Base-by-base conservation (phyloP, 164 flowering plant genomes). In the Stephania japonica region DNA sequence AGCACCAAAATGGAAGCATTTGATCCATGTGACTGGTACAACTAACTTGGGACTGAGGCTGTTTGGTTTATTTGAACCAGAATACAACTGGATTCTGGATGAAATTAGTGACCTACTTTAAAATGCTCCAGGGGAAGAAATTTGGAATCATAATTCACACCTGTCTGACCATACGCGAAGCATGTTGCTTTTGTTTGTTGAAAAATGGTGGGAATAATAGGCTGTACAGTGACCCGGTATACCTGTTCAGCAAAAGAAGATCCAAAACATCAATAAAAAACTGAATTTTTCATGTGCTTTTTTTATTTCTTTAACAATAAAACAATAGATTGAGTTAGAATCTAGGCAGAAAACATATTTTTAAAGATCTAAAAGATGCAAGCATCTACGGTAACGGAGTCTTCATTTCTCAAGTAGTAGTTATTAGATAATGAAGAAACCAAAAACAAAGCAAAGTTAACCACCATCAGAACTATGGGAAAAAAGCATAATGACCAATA, bases 111-210 rank as follows among this genome's bases (percentile, higher is more conserved):
- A n/a, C 8, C 21, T 41, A 38, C 19, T 41, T 9, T 5, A 4
- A 67, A 53, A 67, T n/a, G 2, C 27, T 25, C 23, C 19, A 18
- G 62, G 25, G n/a, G 50, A 75, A 42, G 68, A 14, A 32, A 72
- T 16, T 32, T 23, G 0, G 42, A 23, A 50, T 62, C 18, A 66
- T 56, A 18, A 80, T 73, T 14, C 56, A 93, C 56, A 93, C 98
- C 98, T 84, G 99, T 95, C 78, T 95, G 99, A 67, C 99, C 99
- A 85, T 95, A 95, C 12, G 99, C 99, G 82, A 95, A 95, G 84
- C 99, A 95, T 47, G 99, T 95, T 69, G 99, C 99, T 83, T 93
- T 95, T 47, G 98, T 91, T 76, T 93, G 81, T 78, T 93, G 94
- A 76, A 95, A 95, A 64, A 95, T 91, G 69, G 81, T 87, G 41